Evolutionary conservation across 2,329 filamentous ascomycete genomes (phyloP), one percentile per base, ranked within the genome.

Genomic region (Corynespora cassiicola): DNA sequence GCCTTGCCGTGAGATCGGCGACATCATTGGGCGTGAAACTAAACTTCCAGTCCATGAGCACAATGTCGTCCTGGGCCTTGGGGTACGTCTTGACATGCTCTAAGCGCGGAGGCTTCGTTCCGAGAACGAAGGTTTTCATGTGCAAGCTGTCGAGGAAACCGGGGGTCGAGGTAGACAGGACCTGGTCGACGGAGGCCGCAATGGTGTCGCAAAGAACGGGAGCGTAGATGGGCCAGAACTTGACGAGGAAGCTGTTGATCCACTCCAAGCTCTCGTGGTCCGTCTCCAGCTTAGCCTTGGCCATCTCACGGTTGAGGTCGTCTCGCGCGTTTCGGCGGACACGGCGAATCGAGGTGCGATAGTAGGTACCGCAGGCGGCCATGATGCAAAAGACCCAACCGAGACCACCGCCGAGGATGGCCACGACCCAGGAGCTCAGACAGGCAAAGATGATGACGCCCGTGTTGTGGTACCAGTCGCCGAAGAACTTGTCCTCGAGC

Each of bases 11-110:
- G 80, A 99, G 83, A 68, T 99, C 94, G 52, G 88, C 85, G 3
- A 82, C 88, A 68, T 99, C 95, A 54, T 94, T 97, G 21, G 94
- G 94, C 0, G 89, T 97, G 74, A 99, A 99, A 77, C 92, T 97
- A 71, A 99, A 99, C 62, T 95, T 96, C 94, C 94, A 99, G 67
- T 99, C 94, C 94, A 99, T 99, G 61, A 97, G 82, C 26, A 99
- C 90, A 42, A 91, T 85, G 63, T 99, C 94, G 49, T 96, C 91
- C 55, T 96, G 90, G 1, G 88, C 89, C 69, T 94, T 95, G 41
- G 92, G 92, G 58, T 99, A 96, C 0, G 94, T 96, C 77, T 96
- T 97, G 69, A 99, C 94, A 62, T 97, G 91, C 71, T 99, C 94
- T 76, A 99, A 82, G 19, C 94, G 85, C 5, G 95, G 95, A 18